Percentiles rank a stretch among this genome's conserved stretches.
phyloP scores from a whole-genome alignment of 495 filamentous ascomycete species.

The Trichoderma reesei region DNA sequence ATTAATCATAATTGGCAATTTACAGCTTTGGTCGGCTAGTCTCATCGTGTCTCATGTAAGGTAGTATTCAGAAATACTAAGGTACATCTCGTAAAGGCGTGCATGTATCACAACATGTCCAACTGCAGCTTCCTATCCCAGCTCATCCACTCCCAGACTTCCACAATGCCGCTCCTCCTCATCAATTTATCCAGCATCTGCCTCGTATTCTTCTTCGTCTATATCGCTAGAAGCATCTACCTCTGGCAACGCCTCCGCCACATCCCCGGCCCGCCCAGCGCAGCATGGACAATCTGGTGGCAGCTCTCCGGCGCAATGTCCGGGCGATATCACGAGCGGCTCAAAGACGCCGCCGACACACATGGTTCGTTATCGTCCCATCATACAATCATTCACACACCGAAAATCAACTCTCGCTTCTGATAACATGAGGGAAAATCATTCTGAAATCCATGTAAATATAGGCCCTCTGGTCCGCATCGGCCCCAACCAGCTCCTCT shows the following conservation, averaged over 20 bases:
- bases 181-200: neutral
- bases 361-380: conserved; percentile 20
- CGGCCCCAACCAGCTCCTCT: conserved; percentile 33
- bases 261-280: conserved; percentile 20
- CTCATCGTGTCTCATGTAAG: too few species aligned
- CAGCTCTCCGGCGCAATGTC: conserved; percentile 11
- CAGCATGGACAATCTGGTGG: conserved; percentile 20
- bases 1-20: too few species aligned
- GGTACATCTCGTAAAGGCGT: too few species aligned
- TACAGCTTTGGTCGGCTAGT: too few species aligned
- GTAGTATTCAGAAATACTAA: too few species aligned
- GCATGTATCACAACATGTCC: too few species aligned
- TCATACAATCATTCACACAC: too few species aligned
- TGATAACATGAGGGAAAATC: neutral
- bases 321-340: conserved; percentile 12
- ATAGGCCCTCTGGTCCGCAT: conserved; percentile 32
- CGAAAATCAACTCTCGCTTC: neutral
- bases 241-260: conserved; percentile 20
- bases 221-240: neutral
- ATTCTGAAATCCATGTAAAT: neutral
- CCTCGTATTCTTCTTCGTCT: neutral
- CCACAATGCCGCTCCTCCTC: neutral
- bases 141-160: neutral
- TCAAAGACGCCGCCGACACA: conserved; percentile 13
- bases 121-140: too few species aligned